phyloP scores from a whole-genome alignment of 78 protist genomes.

The Dictyostelium brefeldianum region DNA sequence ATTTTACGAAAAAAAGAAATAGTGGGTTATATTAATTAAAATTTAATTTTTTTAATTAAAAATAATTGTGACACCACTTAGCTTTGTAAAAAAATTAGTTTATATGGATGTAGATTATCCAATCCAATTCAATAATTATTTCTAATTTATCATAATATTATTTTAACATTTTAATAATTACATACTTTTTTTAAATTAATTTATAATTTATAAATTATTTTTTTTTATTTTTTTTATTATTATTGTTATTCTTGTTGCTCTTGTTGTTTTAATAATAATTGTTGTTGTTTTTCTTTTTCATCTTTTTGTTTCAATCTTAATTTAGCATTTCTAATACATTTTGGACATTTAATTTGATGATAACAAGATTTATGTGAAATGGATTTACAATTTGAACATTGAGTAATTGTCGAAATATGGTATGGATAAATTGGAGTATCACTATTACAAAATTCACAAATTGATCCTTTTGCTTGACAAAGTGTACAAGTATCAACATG shows the following conservation, averaged over 20 bases:
- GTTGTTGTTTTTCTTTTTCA: background rate
- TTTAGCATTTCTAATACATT: conserved; percentile 51
- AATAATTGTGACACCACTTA: too few species aligned
- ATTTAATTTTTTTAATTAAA: too few species aligned
- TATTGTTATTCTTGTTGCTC: background rate
- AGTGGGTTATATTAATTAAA: too few species aligned
- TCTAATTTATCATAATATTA: too few species aligned
- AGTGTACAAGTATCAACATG: conserved; percentile 45
- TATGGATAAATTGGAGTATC: conserved; percentile 30
- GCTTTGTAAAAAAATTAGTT: too few species aligned
- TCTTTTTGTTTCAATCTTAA: background rate
- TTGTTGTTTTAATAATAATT: background rate
- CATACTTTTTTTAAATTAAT: too few species aligned
- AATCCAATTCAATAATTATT: too few species aligned
- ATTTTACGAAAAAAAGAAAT: too few species aligned
- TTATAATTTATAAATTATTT: too few species aligned
- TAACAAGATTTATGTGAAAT: conserved; percentile 39
- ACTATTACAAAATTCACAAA: conserved; percentile 57
- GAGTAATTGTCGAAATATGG: conserved; percentile 8
- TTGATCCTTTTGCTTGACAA: conserved; percentile 38
- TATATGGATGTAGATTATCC: too few species aligned
- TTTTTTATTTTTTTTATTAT: too few species aligned
- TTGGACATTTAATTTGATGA: conserved; percentile 46
- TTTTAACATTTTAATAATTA: too few species aligned
- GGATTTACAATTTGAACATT: conserved; percentile 32